Percentiles rank a stretch among this genome's conserved stretches.
Conservation (phyloP, 352 stramenopile species). For the Phytophthora hibernalis region DNA sequence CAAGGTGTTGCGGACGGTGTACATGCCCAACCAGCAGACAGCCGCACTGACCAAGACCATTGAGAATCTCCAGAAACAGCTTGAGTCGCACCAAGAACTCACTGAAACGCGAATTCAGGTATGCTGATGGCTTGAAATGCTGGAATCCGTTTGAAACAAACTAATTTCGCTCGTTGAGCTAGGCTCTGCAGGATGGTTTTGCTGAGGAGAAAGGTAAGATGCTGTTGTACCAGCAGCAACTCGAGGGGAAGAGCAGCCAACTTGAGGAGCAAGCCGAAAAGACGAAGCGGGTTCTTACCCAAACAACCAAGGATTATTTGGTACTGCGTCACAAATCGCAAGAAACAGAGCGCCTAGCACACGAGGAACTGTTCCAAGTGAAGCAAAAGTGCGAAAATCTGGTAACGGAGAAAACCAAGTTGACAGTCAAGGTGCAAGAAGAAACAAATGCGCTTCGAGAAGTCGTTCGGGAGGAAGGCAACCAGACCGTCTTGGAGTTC, state of each 20-base stretch:
- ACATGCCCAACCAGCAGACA: constrained; percentile 78
- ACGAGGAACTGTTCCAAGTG: constrained; percentile 62
- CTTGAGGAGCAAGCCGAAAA: constrained; percentile 64
- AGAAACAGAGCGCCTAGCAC: constrained; percentile 59
- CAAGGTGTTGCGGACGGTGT: constrained; percentile 78
- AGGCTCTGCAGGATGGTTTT: constrained; percentile 65
- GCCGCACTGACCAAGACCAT: constrained; percentile 57
- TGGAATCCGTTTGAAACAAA: background rate
- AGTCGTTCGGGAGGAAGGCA: constrained; percentile 61
- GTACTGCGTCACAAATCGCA: constrained; percentile 75
- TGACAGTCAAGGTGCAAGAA: constrained; percentile 48
- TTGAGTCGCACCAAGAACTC: constrained; percentile 61
- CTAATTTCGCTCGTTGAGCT: background rate
- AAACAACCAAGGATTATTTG: constrained; percentile 84
- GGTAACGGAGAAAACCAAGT: constrained; percentile 47
- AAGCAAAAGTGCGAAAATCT: constrained; percentile 52
- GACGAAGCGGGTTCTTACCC: constrained; percentile 60
- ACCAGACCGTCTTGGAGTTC: constrained; percentile 61
- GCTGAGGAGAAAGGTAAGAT: constrained; percentile 65
- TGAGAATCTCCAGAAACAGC: constrained; percentile 67
- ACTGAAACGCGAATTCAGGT: constrained; percentile 70
- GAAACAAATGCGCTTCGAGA: constrained; percentile 58
- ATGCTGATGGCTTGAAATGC: background rate
- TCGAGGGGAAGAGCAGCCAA: constrained; percentile 43
- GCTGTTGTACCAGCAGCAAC: constrained; percentile 39